Evolutionary conservation across 331 rosid genomes (phyloP).

Genomic region (Malus hybrid): DNA sequence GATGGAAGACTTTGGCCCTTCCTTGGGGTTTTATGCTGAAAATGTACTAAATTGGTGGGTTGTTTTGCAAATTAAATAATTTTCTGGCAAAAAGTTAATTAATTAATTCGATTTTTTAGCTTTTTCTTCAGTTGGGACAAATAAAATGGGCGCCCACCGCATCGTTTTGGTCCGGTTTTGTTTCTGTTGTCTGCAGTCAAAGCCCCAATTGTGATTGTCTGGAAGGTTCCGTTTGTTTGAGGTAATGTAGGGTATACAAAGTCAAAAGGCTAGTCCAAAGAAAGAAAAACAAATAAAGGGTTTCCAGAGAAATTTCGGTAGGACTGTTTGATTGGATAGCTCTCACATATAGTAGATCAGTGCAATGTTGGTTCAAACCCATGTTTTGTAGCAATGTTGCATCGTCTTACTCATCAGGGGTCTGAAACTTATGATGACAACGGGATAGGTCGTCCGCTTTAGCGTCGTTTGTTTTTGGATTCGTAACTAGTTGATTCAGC

Average conservation of each 20-base stretch:
- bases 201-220: neutral
- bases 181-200: neutral
- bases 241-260: neutral
- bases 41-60: neutral
- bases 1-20: neutral
- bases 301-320: fast-evolving
- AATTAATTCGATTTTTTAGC: neutral
- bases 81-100: neutral
- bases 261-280: neutral
- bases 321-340: too few relatives aligned
- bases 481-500: neutral
- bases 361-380: neutral
- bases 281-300: neutral
- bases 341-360: neutral
- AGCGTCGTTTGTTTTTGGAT: fast-evolving
- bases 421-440: neutral
- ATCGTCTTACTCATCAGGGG: neutral
- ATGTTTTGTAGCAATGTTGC: neutral
- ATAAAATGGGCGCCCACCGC: neutral
- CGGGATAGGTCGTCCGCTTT: neutral
- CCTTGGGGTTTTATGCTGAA: neutral
- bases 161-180: neutral
- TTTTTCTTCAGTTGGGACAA: neutral
- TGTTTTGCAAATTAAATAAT: neutral
- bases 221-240: neutral